Evolutionary conservation across 768 basidiomycete species (phyloP).

Genomic region (Roridomyces roridus): DNA sequence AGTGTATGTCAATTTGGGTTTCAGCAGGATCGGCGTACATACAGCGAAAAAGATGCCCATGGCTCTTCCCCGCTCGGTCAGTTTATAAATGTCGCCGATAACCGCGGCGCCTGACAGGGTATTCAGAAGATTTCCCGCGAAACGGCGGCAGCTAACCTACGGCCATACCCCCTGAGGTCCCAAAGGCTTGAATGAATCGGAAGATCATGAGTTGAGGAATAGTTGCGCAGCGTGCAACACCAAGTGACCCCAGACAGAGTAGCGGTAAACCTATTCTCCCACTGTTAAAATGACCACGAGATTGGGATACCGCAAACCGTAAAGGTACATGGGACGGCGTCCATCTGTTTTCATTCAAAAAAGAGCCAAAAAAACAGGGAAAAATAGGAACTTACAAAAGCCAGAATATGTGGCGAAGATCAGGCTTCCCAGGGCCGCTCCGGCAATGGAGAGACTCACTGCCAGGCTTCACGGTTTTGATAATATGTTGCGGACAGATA

Average conservation of each 20-base stretch:
- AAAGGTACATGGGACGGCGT: constrained; percentile 54
- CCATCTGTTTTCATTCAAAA: constrained; percentile 46
- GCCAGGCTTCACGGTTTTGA: constrained; percentile 40
- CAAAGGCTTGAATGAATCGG: constrained; percentile 62
- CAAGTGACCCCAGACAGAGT: constrained; percentile 53
- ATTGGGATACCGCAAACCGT: too few relatives aligned
- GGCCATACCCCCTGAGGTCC: constrained; percentile 45
- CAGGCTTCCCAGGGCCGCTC: constrained; percentile 50
- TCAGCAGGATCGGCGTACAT: background rate
- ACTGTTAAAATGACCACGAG: too few relatives aligned
- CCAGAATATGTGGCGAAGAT: constrained; percentile 57
- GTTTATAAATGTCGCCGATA: constrained; percentile 56
- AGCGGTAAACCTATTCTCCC: too few relatives aligned
- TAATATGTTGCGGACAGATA: background rate
- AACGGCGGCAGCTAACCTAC: constrained; percentile 3
- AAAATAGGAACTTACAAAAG: constrained; percentile 43
- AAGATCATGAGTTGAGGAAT: constrained; percentile 51
- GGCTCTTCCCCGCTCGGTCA: constrained; percentile 55
- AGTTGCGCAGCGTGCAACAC: constrained; percentile 45
- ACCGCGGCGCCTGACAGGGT: constrained; percentile 46
- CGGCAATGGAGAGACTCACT: constrained; percentile 54
- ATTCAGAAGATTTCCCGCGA: background rate
- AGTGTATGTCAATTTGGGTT: background rate
- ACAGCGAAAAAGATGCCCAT: constrained; percentile 56
- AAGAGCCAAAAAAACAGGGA: background rate